Percentiles rank a stretch among this genome's conserved stretches.
Conservation (phyloP, 1,284 basidiomycete species). For the Fistulinella cinereoalba region DNA sequence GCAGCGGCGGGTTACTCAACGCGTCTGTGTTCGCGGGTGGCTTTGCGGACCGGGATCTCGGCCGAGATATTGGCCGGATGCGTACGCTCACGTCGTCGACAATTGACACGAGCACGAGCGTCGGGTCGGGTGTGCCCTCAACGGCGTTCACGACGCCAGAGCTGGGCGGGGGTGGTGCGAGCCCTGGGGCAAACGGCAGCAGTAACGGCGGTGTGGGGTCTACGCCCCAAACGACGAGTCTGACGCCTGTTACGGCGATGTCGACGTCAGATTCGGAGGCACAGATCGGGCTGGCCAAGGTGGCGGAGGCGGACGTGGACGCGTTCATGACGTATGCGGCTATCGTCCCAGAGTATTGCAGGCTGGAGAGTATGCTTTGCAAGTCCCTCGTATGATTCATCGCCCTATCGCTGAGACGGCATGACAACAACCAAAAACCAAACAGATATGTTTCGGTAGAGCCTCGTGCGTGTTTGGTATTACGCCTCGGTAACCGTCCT, state of each 20-base stretch:
- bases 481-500: too few relatives aligned
- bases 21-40: constrained; percentile 35
- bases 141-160: constrained; percentile 68
- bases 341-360: constrained; percentile 77
- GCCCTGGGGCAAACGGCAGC: constrained; percentile 12
- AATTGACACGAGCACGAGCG: constrained; percentile 41
- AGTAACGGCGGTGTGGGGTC: constrained; percentile 11
- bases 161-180: constrained; percentile 33
- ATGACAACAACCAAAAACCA: neutral
- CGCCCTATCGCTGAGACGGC: too few relatives aligned
- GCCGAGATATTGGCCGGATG: constrained; percentile 34
- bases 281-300: constrained; percentile 72
- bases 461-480: too few relatives aligned
- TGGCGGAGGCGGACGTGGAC: constrained; percentile 78
- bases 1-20: constrained; percentile 24
- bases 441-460: neutral
- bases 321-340: constrained; percentile 80
- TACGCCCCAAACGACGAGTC: constrained; percentile 43
- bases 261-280: constrained; percentile 67
- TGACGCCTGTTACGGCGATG: constrained; percentile 67
- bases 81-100: constrained; percentile 53
- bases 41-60: constrained; percentile 39
- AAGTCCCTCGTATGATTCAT: constrained; percentile 61
- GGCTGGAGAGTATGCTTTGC: constrained; percentile 71
- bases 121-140: constrained; percentile 38